Evolutionary conservation across 2,329 filamentous ascomycete species (phyloP), one percentile per base, ranked within the genome.

Genomic region (Phyllachora maydis): DNA sequence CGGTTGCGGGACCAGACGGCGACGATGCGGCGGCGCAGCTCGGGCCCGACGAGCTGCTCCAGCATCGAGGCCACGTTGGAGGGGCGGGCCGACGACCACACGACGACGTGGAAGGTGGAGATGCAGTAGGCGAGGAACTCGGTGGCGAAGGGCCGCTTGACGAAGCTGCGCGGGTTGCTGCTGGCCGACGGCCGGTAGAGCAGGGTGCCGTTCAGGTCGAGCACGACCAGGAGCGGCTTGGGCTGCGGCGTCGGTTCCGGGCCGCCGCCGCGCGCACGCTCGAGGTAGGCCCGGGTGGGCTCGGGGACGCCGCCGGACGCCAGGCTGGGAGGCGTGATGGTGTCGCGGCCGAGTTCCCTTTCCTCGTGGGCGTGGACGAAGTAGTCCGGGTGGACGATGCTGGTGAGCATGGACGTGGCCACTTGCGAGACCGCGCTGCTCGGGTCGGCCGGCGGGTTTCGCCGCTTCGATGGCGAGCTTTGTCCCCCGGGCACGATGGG

Each of bases 171-270:
- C 4, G 57, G 53, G 2, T 48, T 38, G 14, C 41, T 42, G 21
- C 54, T 23, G 5, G 21, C 52, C 24, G 54, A 55, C 6, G 68
- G 71, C 4, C 88, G 74, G 48, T 65, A 59, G 17, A 95, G 61
- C 1, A 98, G 59, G 0, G 85, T 93, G 31, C 88, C 88, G 45
- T 95, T 98, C 18, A 98, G 64, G 47, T 98, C 88, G 30, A 95
- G 65, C 22, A 95, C 65, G 23, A 98, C 56, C 12, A 98, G 66
- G 16, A 92, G 59, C 10, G 61, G 63, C 19, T 65, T 65, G 2
- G 70, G 61, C 1, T 43, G 23, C 0, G 45, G 18, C 4, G 62
- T 6, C 15, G 11, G 14, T 6, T 7, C 45, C 10, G 33, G 32
- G n/a, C n/a, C n/a, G n/a, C n/a, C n/a, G 14, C 42, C 36, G 4